Base-by-base conservation (phyloP, 2,329 filamentous ascomycete genomes). In the Trichoderma asperellum region DNA sequence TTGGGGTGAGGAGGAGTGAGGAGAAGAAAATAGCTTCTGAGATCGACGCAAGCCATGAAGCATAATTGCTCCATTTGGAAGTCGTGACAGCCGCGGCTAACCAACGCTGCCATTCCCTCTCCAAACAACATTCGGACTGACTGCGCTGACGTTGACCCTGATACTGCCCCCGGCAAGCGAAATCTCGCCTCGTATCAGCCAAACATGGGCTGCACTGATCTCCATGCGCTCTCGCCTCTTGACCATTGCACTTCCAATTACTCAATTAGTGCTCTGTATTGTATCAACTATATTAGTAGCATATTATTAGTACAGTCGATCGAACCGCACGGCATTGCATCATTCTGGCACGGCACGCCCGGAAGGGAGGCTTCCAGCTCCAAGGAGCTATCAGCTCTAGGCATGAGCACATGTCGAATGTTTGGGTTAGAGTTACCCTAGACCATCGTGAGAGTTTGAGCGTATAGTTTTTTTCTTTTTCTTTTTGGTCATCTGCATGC, bases 381-480 rank as follows among this genome's bases (percentile, higher is more conserved):
- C 47, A 47, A 63, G 58, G 10, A 27, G 47, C 29, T n/a, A 27
- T 34, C 49, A 27, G 49, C 47, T 35, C 43, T 12, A 35, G 29
- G 47, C 34, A 18, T 16, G 29, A n/a, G 27, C 21, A 35, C 49
- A 56, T 40, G 43, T 56, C 14, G 21, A 12, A 16, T 29, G 12
- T 21, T 63, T 35, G 27, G 10, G 37, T 59, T 67, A 67, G 37
- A 67, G 55, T 59, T 67, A 67, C 63, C 63, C 63, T 67, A 67
- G 53, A 67, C 40, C 4, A 67, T 59, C 52, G 43, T 52, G 55
- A 58, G 55, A 67, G 37, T 35, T 43, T 49, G 18, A 24, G 58
- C 16, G 5, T 7, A 32, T 52, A 12, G 34, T 29, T 21, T 47
- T 66, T 57, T n/a, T 43, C 2, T 64, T 40, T 29, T 56, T 64